Conservation (phyloP, 1,139 yeast genomes). For the Sugiyamaella neomexicana region DNA sequence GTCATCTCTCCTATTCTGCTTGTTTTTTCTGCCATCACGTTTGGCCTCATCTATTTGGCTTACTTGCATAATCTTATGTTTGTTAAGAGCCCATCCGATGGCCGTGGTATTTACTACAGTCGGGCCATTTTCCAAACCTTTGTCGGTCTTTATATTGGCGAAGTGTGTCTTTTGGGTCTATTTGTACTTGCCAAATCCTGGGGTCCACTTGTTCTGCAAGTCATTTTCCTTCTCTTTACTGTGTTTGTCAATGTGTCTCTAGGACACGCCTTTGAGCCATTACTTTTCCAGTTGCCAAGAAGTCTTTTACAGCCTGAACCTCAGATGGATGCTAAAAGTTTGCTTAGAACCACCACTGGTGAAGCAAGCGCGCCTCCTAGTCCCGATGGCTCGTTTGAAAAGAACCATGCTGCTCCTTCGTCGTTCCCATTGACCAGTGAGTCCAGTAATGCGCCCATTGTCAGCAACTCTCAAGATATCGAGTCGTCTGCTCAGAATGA, state of each 20-base stretch:
- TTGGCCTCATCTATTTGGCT: constrained; percentile 72
- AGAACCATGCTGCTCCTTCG: constrained; percentile 5
- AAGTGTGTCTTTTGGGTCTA: constrained; percentile 78
- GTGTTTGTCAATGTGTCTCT: constrained; percentile 63
- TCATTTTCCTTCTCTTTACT: constrained; percentile 62
- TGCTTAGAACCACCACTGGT: background rate
- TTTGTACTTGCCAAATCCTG: constrained; percentile 91
- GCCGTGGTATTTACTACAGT: constrained; percentile 85
- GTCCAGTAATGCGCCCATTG: constrained; percentile 12
- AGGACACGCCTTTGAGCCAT: constrained; percentile 61
- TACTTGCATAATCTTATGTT: constrained; percentile 77
- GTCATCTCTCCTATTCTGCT: constrained; percentile 78
- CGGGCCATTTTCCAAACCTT: constrained; percentile 85
- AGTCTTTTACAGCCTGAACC: constrained; percentile 30
- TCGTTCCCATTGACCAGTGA: constrained; percentile 8
- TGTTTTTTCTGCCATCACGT: constrained; percentile 67
- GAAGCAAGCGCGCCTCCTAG: background rate
- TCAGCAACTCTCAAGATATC: background rate
- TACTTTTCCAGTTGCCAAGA: constrained; percentile 69
- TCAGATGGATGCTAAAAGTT: constrained; percentile 6
- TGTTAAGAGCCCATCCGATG: constrained; percentile 64
- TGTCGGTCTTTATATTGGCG: constrained; percentile 84
- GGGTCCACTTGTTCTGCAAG: constrained; percentile 87
- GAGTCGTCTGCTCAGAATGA: constrained; percentile 14
- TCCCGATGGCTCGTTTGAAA: constrained; percentile 9